These are phyloP conservation scores for Croton setiger DNA, from an alignment of 441 rosid species.

Conservation along the genomic window DNA sequence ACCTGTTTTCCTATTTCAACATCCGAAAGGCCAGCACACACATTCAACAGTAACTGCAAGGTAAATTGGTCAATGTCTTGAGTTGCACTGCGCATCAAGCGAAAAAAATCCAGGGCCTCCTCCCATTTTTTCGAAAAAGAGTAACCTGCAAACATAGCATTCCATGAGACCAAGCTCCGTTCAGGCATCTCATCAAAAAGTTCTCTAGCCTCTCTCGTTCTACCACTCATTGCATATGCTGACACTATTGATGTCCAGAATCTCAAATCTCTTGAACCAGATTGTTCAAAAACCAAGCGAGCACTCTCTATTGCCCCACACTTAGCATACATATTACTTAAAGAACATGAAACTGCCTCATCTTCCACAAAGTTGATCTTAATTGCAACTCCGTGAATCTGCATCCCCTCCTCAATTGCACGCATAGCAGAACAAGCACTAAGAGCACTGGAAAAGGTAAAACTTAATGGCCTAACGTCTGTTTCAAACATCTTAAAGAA, in stretches of 20 bases:
- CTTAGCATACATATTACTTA: slow-evolving; percentile 64
- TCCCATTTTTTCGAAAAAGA: slow-evolving; percentile 52
- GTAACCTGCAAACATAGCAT: slow-evolving; percentile 77
- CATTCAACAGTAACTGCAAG: slow-evolving; percentile 50
- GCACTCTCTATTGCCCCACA: slow-evolving; percentile 61
- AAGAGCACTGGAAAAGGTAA: slow-evolving; percentile 63
- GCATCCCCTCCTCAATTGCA: slow-evolving; percentile 58
- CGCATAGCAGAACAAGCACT: slow-evolving; percentile 61
- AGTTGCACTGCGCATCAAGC: slow-evolving; percentile 43
- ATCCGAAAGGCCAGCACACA: slow-evolving; percentile 66
- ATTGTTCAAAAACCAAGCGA: slow-evolving; percentile 52
- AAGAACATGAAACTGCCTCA: slow-evolving; percentile 57
- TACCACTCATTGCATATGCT: slow-evolving; percentile 62
- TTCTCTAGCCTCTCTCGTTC: slow-evolving; percentile 56
- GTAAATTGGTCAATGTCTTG: slow-evolving; percentile 57
- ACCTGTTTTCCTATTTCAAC: slow-evolving; percentile 66
- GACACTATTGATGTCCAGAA: slow-evolving; percentile 75
- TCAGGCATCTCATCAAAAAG: slow-evolving; percentile 81
- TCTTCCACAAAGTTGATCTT: slow-evolving; percentile 44
- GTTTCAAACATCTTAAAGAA: slow-evolving; percentile 53
- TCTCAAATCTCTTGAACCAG: slow-evolving; percentile 47
- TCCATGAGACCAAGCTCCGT: slow-evolving; percentile 70
- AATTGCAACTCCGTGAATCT: slow-evolving; percentile 58
- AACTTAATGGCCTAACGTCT: slow-evolving; percentile 51
- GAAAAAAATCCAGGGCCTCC: slow-evolving; percentile 52